Base-by-base conservation (phyloP, 371 early-diverging fungal genomes). In the Mucor plumbeus region DNA sequence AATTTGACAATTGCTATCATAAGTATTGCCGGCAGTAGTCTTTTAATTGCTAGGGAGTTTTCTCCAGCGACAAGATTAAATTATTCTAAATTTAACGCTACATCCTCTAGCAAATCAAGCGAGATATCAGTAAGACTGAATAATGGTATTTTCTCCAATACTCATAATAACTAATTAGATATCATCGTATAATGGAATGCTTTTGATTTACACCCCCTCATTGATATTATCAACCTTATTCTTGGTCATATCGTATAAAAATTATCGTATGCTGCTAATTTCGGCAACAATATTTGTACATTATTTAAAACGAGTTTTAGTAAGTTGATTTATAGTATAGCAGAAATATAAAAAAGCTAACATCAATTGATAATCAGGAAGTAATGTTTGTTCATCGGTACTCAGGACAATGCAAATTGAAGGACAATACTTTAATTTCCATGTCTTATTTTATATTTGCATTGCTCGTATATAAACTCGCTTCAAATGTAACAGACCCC, bases 81-180 rank as follows among this genome's bases (percentile, higher is more conserved):
- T 7, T 82, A 82, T 39, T 82, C 82, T 6, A 82, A 82, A 53
- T 82, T 82, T 53, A 59, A 64, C 36, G 13, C 36, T 40, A 43
- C 14, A 34, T 60, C 34, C 0, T 61, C 26, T 1, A 17, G n/a
- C 3, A 15, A 31, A 31, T 44, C 57, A n/a, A 19, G 47, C n/a
- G 39, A 15, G 5, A 26, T 31, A 33, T 40, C 19, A 13, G 55
- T 59, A 35, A 36, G 44, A 17, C 19, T 17, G 10, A 33, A 7
- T 21, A n/a, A 31, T 61, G 14, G 21, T 56, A n/a, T 0, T 40
- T 11, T 15, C 3, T 34, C 11, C 15, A 21, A 9, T 39, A 1
- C 43, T n/a, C 33, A 35, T 47, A 26, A 14, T 65, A 11, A 47
- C 34, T 33, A 21, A 10, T 17, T 21, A 81, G 81, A 35, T 81